phyloP scores from a whole-genome alignment of 306 rosid species.

The Castanospermum australe region DNA sequence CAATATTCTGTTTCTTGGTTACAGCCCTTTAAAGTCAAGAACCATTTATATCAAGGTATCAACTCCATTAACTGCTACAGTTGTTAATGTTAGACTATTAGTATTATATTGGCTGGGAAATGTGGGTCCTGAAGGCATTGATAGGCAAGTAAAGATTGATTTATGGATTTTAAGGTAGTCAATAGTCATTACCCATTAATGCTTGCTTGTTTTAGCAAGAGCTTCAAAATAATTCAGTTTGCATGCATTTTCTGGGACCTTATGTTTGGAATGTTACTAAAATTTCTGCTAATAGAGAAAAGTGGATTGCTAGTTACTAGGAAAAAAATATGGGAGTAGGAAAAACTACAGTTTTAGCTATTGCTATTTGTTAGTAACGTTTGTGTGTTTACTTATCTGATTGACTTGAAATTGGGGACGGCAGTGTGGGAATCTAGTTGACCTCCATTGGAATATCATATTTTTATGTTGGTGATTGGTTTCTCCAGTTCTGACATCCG shows the following conservation, averaged over 20 bases:
- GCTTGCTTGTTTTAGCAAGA: background rate
- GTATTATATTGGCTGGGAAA: background rate
- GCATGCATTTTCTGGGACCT: background rate
- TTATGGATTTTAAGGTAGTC: background rate
- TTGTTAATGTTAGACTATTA: background rate
- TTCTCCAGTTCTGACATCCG: background rate
- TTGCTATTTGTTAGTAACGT: background rate
- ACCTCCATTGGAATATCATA: background rate
- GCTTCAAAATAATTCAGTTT: background rate
- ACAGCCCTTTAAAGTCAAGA: background rate
- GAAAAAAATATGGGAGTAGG: background rate
- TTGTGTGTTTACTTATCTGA: background rate
- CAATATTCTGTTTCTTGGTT: constrained; percentile 6
- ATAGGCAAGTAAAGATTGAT: background rate
- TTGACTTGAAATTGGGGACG: background rate
- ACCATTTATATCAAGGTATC: background rate
- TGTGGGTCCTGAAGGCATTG: background rate
- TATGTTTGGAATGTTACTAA: background rate
- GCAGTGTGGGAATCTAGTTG: background rate
- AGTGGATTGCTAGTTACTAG: background rate
- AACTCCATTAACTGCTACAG: background rate
- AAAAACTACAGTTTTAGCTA: background rate
- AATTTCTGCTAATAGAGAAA: background rate
- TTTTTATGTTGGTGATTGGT: background rate
- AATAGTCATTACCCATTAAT: background rate